A percentile compares a stretch with the other conserved stretches of the same genome.
These are phyloP conservation scores for Phytopythium aichiense DNA, from an alignment of 352 stramenopile genomes.

Conservation along the genomic window DNA sequence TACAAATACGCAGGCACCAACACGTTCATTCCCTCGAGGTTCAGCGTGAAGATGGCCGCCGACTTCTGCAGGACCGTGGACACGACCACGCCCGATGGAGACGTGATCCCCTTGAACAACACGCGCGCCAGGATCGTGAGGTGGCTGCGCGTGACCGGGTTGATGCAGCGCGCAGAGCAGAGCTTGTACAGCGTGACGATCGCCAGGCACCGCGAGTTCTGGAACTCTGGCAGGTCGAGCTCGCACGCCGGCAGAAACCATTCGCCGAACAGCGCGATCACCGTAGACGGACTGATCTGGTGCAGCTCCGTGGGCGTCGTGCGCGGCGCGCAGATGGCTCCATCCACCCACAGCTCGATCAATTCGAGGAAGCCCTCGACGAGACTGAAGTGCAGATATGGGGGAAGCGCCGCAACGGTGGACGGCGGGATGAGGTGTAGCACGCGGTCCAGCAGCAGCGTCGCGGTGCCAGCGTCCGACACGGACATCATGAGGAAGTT, in stretches of 20 bases:
- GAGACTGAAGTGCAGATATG: conserved; percentile 64
- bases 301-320: conserved; percentile 48
- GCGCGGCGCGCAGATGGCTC: conserved; percentile 62
- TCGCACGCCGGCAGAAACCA: conserved; percentile 87
- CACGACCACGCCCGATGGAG: conserved; percentile 63
- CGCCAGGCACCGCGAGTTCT: conserved; percentile 72
- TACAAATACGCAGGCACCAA: conserved; percentile 80
- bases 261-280: conserved; percentile 81
- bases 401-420: conserved; percentile 59
- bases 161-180: conserved; percentile 63
- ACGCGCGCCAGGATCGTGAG: conserved; percentile 59
- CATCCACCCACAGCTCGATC: conserved; percentile 77
- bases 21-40: conserved; percentile 71
- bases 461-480: conserved; percentile 52
- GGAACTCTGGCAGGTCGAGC: conserved; percentile 55
- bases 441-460: conserved; percentile 72
- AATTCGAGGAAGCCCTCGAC: conserved; percentile 74
- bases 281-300: conserved; percentile 75
- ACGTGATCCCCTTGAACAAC: conserved; percentile 77
- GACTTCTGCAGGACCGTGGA: conserved; percentile 78
- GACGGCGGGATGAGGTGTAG: conserved; percentile 72
- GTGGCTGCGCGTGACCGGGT: conserved; percentile 56
- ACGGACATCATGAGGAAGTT: conserved; percentile 70
- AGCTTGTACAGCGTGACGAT: conserved; percentile 80
- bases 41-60: conserved; percentile 72